phyloP scores from a whole-genome alignment of 306 rosid species.

The Argentina anserina region DNA sequence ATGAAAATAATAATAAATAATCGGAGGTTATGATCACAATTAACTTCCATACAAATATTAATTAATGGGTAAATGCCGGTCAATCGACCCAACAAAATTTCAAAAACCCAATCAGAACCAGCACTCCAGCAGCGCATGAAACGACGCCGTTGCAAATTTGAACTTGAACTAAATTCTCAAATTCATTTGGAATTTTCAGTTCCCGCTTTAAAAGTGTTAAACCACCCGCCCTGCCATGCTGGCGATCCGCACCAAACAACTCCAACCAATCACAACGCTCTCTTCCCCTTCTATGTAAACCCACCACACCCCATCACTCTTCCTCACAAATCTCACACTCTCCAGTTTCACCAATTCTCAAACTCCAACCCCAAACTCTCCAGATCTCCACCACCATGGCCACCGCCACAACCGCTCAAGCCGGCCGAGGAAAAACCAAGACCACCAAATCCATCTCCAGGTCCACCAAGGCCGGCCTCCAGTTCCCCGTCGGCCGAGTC shows the following conservation, averaged over 20 bases:
- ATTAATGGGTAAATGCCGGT: no score
- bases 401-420: slow-evolving; percentile 21
- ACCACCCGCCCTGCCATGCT: slow-evolving; percentile 31
- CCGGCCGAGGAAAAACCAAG: slow-evolving; percentile 58
- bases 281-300: slow-evolving; percentile 7
- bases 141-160: not conserved
- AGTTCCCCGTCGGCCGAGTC: slow-evolving; percentile 75
- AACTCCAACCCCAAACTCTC: not conserved
- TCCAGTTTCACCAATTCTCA: not conserved
- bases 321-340: not conserved
- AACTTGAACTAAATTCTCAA: no score
- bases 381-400: slow-evolving; percentile 20
- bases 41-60: no score
- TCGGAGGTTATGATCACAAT: no score
- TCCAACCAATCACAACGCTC: slow-evolving; percentile 28
- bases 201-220: not conserved
- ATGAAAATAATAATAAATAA: no score
- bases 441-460: slow-evolving; percentile 43
- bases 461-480: slow-evolving; percentile 80
- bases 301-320: not conserved
- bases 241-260: slow-evolving; percentile 38
- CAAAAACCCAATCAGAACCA: not conserved
- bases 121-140: no score
- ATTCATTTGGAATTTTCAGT: not conserved
- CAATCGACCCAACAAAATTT: no score